Evolutionary conservation across 495 filamentous ascomycete genomes (phyloP), one percentile per base, ranked within the genome.

Genomic region (Halenospora varia): DNA sequence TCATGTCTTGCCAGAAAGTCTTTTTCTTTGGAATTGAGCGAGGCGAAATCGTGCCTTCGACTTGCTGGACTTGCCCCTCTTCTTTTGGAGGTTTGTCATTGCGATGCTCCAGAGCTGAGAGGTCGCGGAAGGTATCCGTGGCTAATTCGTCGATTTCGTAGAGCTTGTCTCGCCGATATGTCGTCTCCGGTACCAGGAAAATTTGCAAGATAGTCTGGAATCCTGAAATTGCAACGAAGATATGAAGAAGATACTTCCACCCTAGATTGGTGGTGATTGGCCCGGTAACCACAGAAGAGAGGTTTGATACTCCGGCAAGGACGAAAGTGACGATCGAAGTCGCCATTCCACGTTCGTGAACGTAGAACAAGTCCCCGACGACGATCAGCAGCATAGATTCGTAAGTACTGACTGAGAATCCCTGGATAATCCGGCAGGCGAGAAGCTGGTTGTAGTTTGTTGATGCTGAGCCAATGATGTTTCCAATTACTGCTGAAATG

Each of bases 281-380:
- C 9, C 69, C 69, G n/a, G 65, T 62, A 45, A 71, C 66, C n/a
- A 71, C 64, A 13, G 59, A 55, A 20, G 65, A 62, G 13, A 68
- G 63, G 19, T 63, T 59, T 1, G 65, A 59, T 13, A 66, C 60
- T 17, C 63, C 57, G 1, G 63, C 64, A 2, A 70, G 64, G 25
- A 61, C 63, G 26, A 70, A 56, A 15, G 60, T 64, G 62, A 62
- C 66, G 22, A 65, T 56, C 10, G 69, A 63, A 74, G 87, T 82
- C 62, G 85, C 86, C 6, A 76, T 78, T 13, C 83, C 85, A n/a
- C 83, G 75, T 61, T 88, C 78, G 41, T 71, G 69, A 2, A 84
- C 82, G 57, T 78, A 83, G 68, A 77, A 78, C 48, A 78, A 57
- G 59, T 78, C 75, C 18, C 75, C 73, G 25, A 78, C 70, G 3